These are phyloP conservation scores for Russula emetica DNA, from an alignment of 768 basidiomycete genomes.

Conservation along the genomic window DNA sequence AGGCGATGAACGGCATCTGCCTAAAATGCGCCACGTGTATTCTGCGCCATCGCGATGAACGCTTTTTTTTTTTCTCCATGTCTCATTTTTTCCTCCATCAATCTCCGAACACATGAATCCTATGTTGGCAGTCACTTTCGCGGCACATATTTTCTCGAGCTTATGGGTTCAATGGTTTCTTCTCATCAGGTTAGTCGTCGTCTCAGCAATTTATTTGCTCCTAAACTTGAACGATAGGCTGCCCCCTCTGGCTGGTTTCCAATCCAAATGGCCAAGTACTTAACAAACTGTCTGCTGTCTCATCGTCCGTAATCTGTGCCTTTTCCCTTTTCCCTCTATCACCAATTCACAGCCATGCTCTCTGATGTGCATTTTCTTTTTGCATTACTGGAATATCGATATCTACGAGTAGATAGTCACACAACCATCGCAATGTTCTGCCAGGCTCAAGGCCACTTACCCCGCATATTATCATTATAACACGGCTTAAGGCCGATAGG, in stretches of 20 bases:
- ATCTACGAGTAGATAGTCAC: constrained; percentile 23
- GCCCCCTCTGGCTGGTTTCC: constrained; percentile 5
- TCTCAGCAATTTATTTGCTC: not conserved
- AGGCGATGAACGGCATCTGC: constrained; percentile 13
- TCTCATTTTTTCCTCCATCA: not conserved
- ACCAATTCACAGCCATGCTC: constrained; percentile 12
- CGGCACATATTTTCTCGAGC: constrained; percentile 1
- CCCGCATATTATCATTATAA: constrained; percentile 28
- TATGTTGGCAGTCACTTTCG: constrained; percentile 6
- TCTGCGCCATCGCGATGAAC: not conserved
- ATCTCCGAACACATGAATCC: not conserved
- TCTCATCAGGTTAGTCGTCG: constrained; percentile 9
- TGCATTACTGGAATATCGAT: constrained; percentile 23
- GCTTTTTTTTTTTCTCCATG: constrained; percentile 8
- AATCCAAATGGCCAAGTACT: not conserved
- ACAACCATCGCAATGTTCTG: constrained; percentile 15
- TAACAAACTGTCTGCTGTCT: constrained; percentile 6
- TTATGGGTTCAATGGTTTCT: not conserved
- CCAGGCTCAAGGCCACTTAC: constrained; percentile 28
- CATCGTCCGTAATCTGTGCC: constrained; percentile 4
- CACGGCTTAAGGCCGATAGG: constrained; percentile 28
- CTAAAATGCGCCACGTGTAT: not conserved
- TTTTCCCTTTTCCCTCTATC: constrained; percentile 3
- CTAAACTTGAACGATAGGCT: constrained; percentile 3
- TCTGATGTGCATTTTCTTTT: constrained; percentile 15